A percentile compares a stretch with the other conserved stretches of the same genome.
These are phyloP conservation scores for Tylopilus microsporus DNA, from an alignment of 1,284 basidiomycete species.

Conservation along the genomic window DNA sequence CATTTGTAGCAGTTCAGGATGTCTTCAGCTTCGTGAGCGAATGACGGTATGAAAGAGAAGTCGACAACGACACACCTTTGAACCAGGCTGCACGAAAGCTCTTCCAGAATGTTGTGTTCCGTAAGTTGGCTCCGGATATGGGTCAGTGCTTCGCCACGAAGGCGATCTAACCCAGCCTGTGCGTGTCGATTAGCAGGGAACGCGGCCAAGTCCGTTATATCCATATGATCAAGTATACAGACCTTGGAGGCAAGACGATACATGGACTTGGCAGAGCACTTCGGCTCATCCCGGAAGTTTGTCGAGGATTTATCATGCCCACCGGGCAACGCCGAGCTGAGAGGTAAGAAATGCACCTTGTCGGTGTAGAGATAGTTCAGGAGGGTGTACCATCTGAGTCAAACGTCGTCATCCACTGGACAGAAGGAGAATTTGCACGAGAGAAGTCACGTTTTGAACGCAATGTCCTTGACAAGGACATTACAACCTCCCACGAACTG, in stretches of 20 bases:
- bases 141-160: neutral
- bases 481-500: constrained; percentile 14
- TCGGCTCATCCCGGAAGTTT: constrained; percentile 5
- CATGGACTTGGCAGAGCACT: constrained; percentile 32
- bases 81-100: neutral
- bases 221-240: neutral
- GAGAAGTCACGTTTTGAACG: constrained; percentile 24
- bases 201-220: no score
- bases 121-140: neutral
- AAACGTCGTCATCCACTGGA: neutral
- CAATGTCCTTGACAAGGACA: constrained; percentile 26
- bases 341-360: constrained; percentile 24
- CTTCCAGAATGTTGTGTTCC: neutral
- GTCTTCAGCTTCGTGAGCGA: neutral
- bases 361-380: constrained; percentile 27
- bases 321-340: constrained; percentile 10
- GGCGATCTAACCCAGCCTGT: neutral
- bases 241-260: constrained; percentile 29
- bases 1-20: neutral
- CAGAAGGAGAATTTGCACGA: neutral
- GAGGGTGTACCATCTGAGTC: constrained; percentile 26
- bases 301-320: neutral
- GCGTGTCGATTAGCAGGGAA: neutral
- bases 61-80: neutral
- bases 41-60: neutral